Base-by-base conservation (phyloP, 2,329 filamentous ascomycete genomes). In the Penicillium aurantiogriseum region DNA sequence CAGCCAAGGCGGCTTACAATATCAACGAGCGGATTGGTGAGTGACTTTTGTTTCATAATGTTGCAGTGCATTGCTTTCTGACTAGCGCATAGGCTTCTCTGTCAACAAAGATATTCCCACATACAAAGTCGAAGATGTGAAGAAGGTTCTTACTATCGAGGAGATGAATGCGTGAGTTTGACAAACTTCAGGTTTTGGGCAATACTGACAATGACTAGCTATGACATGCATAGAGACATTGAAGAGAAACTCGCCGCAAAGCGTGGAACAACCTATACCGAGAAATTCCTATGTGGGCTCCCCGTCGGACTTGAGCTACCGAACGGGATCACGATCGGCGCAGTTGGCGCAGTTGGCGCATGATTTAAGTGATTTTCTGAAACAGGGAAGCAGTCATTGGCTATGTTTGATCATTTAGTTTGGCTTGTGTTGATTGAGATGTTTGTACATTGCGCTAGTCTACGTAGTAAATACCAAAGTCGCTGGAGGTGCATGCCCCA, bases 101-200 rank as follows among this genome's bases (percentile, higher is more conserved):
- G 79, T 78, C 38, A 88, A 88, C 66, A 87, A 80, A 29, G 64
- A 79, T 39, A 81, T 75, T 15, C 70, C 79, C 0, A 80, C 79
- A 0, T 88, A 88, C 72, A 85, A 84, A 66, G 86, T 88, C 0
- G 80, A 83, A 60, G 81, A 88, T 51, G 80, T 85, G 63, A 81
- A 77, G 62, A 79, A 83, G 46, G 86, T 86, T 60, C 67, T 89
- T 33, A 88, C 86, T 0, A 88, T 89, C 49, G 85, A 88, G 61
- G 86, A 89, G 69, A 88, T 89, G 85, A 88, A 89, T 58, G 77
- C 78, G 77, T 84, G 75, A 76, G 81, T 78, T 48, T 5, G 15
- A 46, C 6, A 13, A 51, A 29, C 43, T 5, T 15, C 3, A n/a
- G 8, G 0, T 5, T 31, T 15, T 21, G 15, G 15, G 15, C 4